Evolutionary conservation across 208 protist species (phyloP).

Genomic region (Pavlovales sp.): DNA sequence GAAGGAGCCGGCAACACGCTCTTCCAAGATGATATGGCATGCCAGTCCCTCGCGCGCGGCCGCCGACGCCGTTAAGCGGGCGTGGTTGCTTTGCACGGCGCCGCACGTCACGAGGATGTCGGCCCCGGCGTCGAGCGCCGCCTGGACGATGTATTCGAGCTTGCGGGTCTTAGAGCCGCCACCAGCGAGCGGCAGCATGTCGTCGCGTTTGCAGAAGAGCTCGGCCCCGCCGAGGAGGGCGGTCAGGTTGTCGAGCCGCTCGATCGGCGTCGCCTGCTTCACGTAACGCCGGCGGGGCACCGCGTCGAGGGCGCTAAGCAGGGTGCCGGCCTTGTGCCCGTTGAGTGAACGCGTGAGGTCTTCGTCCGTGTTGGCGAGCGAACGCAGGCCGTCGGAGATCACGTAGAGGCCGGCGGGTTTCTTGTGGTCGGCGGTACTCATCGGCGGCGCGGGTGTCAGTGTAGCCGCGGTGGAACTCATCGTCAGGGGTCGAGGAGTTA

Average conservation of each 20-base stretch:
- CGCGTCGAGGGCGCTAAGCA: neutral
- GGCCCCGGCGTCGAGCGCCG: neutral
- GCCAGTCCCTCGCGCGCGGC: neutral
- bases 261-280: neutral
- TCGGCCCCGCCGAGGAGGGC: neutral
- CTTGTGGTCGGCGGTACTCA: too few species aligned
- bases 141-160: neutral
- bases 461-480: too few species aligned
- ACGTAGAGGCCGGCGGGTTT: too few species aligned
- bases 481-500: too few species aligned
- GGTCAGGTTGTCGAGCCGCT: neutral
- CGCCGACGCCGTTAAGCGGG: neutral
- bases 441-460: too few species aligned
- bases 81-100: neutral
- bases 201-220: neutral
- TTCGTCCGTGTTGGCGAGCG: too few species aligned
- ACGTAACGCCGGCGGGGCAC: neutral
- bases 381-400: too few species aligned
- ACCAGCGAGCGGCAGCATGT: neutral
- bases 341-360: too few species aligned
- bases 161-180: slow-evolving; percentile 16
- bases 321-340: too few species aligned
- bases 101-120: neutral
- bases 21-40: neutral
- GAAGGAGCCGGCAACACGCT: neutral